Evolutionary conservation across 805 yeast genomes (phyloP).

Genomic region (Nakazawaea siamensis): DNA sequence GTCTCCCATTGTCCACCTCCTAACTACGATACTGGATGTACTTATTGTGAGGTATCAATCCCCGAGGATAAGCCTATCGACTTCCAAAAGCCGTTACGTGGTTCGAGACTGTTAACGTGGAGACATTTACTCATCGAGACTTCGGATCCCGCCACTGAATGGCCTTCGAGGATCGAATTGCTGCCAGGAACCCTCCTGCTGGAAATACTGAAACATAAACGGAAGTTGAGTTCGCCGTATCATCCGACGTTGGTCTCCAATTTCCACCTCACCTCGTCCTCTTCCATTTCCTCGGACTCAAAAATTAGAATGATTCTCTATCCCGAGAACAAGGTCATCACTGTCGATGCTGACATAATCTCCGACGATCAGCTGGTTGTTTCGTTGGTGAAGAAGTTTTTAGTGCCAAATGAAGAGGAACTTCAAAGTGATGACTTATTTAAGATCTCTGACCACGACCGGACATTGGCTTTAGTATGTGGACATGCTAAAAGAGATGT

Average conservation of each 20-base stretch:
- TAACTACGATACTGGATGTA: slow-evolving; percentile 50
- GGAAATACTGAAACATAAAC: slow-evolving; percentile 27
- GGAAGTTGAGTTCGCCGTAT: slow-evolving; percentile 26
- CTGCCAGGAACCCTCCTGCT: slow-evolving; percentile 34
- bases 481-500: slow-evolving; percentile 59
- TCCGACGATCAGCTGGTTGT: slow-evolving; percentile 18
- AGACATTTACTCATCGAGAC: slow-evolving; percentile 45
- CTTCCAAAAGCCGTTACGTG: slow-evolving; percentile 27
- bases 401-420: slow-evolving; percentile 26
- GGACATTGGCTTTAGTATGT: slow-evolving; percentile 44
- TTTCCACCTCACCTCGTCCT: slow-evolving; percentile 22
- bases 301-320: slow-evolving; percentile 31
- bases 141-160: slow-evolving; percentile 25
- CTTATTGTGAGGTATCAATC: slow-evolving; percentile 39
- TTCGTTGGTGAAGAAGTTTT: slow-evolving; percentile 31
- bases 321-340: slow-evolving; percentile 44
- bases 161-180: slow-evolving; percentile 46
- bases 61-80: slow-evolving; percentile 37
- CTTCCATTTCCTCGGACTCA: slow-evolving; percentile 3
- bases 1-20: slow-evolving; percentile 40
- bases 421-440: slow-evolving; percentile 5
- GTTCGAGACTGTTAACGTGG: slow-evolving; percentile 43
- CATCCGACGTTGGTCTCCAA: slow-evolving; percentile 47
- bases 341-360: slow-evolving; percentile 20
- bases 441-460: slow-evolving; percentile 11